Conservation (phyloP, 129 eudicot species). For the Lactuca saligna region DNA sequence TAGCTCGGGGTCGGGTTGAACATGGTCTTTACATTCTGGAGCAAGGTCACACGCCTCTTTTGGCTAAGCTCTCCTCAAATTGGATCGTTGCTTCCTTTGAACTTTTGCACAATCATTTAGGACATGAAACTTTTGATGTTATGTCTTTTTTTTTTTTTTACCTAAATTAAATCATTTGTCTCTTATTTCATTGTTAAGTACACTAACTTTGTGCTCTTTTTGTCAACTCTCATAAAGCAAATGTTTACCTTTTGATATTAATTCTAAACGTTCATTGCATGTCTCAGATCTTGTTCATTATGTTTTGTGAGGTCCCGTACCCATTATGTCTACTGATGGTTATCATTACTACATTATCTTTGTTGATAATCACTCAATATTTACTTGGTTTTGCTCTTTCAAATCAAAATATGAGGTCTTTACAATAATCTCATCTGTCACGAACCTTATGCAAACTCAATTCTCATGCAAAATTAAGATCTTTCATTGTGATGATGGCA, state of each 20-base stretch:
- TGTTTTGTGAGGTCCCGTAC: background rate
- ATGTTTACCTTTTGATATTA: background rate
- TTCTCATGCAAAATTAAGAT: too few relatives aligned
- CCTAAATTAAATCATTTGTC: background rate
- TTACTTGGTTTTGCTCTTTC: background rate
- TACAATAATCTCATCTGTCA: background rate
- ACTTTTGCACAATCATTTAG: background rate
- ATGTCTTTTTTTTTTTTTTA: background rate
- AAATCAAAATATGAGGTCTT: background rate
- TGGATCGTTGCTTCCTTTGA: background rate
- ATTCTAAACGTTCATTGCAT: background rate
- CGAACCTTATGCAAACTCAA: background rate
- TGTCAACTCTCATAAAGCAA: background rate
- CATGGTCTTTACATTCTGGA: too few relatives aligned
- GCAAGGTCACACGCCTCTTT: too few relatives aligned
- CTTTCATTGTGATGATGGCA: background rate
- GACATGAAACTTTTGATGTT: constrained; percentile 1
- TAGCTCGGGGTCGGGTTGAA: too few relatives aligned
- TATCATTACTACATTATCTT: background rate
- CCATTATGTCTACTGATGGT: too few relatives aligned
- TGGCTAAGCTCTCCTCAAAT: too few relatives aligned
- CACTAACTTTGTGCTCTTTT: background rate
- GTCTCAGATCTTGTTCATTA: background rate
- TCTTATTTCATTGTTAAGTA: background rate
- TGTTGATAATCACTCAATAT: background rate